These are phyloP conservation scores for Monosporascus sp. DNA, from an alignment of 2,329 filamentous ascomycete genomes.

Conservation along the genomic window DNA sequence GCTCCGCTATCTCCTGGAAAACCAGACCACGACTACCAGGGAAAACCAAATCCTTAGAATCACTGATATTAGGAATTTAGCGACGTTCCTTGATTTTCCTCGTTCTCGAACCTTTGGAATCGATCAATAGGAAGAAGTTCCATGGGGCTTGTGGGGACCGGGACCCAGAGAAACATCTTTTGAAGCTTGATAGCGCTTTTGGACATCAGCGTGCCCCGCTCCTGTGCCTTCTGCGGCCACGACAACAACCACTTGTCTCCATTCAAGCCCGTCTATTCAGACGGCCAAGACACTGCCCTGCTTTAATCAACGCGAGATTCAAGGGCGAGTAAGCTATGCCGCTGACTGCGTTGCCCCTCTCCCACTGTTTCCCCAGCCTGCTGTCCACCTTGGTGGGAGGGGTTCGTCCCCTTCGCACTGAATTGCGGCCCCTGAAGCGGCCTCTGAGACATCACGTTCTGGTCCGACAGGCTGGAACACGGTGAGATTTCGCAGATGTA, in stretches of 20 bases:
- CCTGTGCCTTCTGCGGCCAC: conserved; percentile 6
- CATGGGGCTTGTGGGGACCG: background rate
- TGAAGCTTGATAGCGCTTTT: background rate
- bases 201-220: background rate
- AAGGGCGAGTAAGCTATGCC: background rate
- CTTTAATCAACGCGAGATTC: background rate
- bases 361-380: no score
- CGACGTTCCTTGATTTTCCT: no score
- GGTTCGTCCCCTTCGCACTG: no score
- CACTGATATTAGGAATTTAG: no score
- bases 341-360: background rate
- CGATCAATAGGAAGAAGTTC: background rate
- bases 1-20: no score
- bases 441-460: background rate
- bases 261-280: conserved; percentile 13
- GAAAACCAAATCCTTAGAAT: no score
- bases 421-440: background rate
- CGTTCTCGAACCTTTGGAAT: background rate
- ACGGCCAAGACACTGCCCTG: conserved; percentile 1
- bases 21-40: no score
- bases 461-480: background rate
- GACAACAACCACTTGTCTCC: conserved; percentile 26
- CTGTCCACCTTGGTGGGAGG: no score
- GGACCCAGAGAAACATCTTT: background rate
- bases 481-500: background rate